Evolutionary conservation across 202 grass and related monocot species (phyloP), one percentile per base, ranked within the genome.

Genomic region (Hordeum pubiflorum): DNA sequence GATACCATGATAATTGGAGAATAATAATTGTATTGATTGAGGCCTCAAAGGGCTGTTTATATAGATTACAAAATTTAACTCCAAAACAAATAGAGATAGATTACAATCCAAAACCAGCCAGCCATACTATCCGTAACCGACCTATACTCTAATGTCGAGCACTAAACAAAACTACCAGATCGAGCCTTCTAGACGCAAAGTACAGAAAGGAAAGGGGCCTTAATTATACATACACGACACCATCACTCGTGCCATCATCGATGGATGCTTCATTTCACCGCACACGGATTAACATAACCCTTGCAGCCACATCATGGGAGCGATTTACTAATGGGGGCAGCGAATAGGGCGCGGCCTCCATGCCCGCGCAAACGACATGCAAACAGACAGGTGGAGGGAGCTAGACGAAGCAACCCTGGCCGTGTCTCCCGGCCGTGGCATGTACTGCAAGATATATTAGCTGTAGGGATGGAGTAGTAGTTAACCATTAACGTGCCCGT

Each of bases 191-290:
- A 77, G 72, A 41, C 38, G 73, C 78, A 81, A 77, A 72, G 72
- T 46, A 71, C 11, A 80, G 82, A 77, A 18, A 81, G 82, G n/a
- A 77, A 18, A 81, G 82, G n/a, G 62, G 75, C 44, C 24, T 48
- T 82, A 20, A 32, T 32, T 32, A 32, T 32, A 29, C 20, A 34
- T 39, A 29, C 20, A 34, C 46, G 62, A 76, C 63, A 69, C 20
- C 58, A 55, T 37, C 55, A 7, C 3, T 8, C 72, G 13, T 38
- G 46, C 20, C 41, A 58, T 38, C 74, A 43, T 59, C 54, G 5
- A 52, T 38, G 4, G 13, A 76, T 23, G 12, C 70, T 88, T 88
- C 76, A 43, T 81, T 83, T 79, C 76, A 88, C 86, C 62, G 81
- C 76, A 80, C 81, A 34, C 6, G 2, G 9, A 76, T 43, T 84